Base-by-base conservation (phyloP, 331 rosid species). In the Acacia pycnantha region DNA sequence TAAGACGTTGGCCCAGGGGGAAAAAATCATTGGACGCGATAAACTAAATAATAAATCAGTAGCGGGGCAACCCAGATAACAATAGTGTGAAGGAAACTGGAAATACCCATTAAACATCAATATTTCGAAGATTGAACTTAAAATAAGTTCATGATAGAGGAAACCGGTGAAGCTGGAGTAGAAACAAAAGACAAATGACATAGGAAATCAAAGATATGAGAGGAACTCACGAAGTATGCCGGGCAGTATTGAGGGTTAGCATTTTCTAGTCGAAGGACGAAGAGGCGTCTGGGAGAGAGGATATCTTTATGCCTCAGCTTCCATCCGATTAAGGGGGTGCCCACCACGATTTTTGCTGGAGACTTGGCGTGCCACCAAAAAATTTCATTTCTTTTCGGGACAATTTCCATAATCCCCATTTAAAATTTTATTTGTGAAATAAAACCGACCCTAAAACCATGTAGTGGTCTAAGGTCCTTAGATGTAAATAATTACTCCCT, bases 231-330 rank as follows among this genome's bases (percentile, higher is more conserved):
- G 70, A 58, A 16, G 54, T 58, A 59, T 70, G 40, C 5, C 22
- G 54, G 10, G 29, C 53, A 24, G 70, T 70, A 76, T 76, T 14
- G 79, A 76, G 79, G 70, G 79, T 22, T 8, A 58, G 54, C 79
- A 76, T 76, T 58, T 40, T 73, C 27, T 8, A 19, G 46, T 2
- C 33, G 77, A 29, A 9, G 77, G n/a, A n/a, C n/a, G n/a, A n/a
- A n/a, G n/a, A 24, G 11, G 61, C 4, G 61, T 5, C 29, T 5
- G 18, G 62, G 43, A 48, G 44, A 22, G 54, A 27, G 74, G 33
- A 70, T 70, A 46, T 46, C 37, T 72, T n/a, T 27, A 8, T 26
- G 22, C 10, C 15, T n/a, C 37, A 53, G 29, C 37, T 13, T 4
- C n/a, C 65, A 56, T n/a, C 18, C 66, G 1, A 24, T 43, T 14